Conservation (phyloP, 140 eudicot species). For the Senecio squalidus region DNA sequence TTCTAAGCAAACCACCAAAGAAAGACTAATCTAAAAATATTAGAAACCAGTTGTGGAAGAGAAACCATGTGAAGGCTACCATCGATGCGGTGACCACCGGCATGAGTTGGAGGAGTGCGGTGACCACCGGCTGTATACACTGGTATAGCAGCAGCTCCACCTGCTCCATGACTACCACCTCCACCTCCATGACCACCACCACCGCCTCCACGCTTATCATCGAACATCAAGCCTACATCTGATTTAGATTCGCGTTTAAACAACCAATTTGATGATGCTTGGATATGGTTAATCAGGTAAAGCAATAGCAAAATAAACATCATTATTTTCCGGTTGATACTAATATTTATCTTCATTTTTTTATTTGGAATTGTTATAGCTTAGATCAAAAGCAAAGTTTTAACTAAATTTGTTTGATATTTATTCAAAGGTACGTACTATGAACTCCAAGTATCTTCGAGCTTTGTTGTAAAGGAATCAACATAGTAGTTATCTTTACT, state of each 20-base stretch:
- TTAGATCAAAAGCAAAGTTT: neutral
- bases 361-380: no score
- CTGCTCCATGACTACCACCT: neutral
- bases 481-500: no score
- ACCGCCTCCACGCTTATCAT: neutral
- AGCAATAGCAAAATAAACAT: neutral
- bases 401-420: no score
- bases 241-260: neutral
- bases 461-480: no score
- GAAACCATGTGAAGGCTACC: conserved; percentile 8
- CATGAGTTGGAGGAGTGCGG: neutral
- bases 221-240: neutral
- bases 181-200: neutral
- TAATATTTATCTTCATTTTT: neutral
- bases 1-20: neutral
- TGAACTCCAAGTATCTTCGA: no score
- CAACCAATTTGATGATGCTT: neutral
- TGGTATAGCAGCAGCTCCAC: neutral
- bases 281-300: neutral
- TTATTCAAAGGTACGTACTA: no score
- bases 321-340: neutral
- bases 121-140: neutral
- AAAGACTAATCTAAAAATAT: conserved; percentile 1
- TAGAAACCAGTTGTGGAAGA: neutral
- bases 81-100: neutral